Evolutionary conservation across 768 basidiomycete species (phyloP).

Genomic region (Gelatoporia subvermispora): DNA sequence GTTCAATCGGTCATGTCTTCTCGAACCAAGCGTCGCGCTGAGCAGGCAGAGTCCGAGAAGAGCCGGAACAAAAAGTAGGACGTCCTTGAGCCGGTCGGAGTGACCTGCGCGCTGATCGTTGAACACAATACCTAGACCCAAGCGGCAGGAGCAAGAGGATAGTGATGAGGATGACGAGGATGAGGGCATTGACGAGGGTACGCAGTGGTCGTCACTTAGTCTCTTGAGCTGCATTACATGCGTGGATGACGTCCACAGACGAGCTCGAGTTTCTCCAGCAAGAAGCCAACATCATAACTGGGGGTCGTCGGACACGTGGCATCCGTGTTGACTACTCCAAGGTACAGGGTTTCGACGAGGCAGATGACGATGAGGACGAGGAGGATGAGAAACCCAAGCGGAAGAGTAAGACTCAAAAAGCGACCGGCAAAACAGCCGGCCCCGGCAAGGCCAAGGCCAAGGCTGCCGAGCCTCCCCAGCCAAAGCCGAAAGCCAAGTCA

Average conservation of each 20-base stretch:
- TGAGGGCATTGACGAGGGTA: conserved; percentile 24
- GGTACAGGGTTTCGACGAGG: conserved; percentile 17
- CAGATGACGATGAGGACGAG: conserved; percentile 24
- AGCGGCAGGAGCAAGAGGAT: conserved; percentile 22
- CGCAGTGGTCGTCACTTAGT: background rate
- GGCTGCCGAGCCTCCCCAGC: conserved; percentile 8
- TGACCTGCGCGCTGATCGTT: background rate
- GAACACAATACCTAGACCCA: conserved; percentile 15
- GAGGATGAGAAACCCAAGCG: conserved; percentile 50
- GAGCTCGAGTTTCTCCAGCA: conserved; percentile 49
- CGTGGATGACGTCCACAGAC: conserved; percentile 3
- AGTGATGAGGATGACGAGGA: conserved; percentile 21
- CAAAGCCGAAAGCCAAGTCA: conserved; percentile 15
- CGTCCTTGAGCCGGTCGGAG: background rate
- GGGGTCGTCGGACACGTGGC: conserved; percentile 65
- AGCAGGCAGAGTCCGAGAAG: conserved; percentile 25
- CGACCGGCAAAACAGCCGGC: conserved; percentile 3
- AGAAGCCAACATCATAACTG: conserved; percentile 47
- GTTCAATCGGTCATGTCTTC: conserved; percentile 17
- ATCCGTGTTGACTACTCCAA: conserved; percentile 67
- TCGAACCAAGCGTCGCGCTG: conserved; percentile 27
- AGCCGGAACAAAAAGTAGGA: conserved; percentile 28
- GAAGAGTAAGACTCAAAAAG: conserved; percentile 35
- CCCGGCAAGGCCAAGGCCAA: conserved; percentile 9
- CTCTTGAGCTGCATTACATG: background rate